Percentiles rank a stretch among this genome's conserved stretches.
Conservation (phyloP, 148 eudicot species). For the Spergularia bocconei region DNA sequence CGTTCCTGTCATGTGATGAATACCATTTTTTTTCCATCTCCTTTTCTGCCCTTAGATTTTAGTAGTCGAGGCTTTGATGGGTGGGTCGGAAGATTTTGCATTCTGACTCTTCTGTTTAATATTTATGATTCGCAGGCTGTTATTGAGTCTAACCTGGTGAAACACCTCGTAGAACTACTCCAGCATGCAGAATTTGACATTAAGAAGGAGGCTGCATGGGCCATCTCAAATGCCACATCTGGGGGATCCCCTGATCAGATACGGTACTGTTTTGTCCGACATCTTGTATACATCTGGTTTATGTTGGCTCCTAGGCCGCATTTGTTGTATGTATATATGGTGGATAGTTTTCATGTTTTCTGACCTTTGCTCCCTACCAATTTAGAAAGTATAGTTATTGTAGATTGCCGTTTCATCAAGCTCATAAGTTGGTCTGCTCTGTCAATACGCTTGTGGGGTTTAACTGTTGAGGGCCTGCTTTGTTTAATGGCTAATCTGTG, state of each 20-base stretch:
- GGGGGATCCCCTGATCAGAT: conserved; percentile 78
- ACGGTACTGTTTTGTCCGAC: conserved; percentile 33
- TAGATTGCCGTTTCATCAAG: background rate
- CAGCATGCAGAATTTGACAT: conserved; percentile 74
- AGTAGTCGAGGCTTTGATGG: background rate
- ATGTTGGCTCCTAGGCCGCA: too few species aligned
- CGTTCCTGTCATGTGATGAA: background rate
- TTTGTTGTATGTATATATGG: background rate
- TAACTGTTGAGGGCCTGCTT: background rate
- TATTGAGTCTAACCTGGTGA: conserved; percentile 53
- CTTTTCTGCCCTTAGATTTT: background rate
- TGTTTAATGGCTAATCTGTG: background rate
- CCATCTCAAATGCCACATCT: conserved; percentile 79
- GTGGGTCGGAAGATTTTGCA: background rate
- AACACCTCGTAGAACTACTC: conserved; percentile 63
- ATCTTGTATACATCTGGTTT: background rate
- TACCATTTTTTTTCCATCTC: background rate
- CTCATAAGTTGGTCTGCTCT: background rate
- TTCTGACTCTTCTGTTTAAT: background rate
- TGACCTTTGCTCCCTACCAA: background rate
- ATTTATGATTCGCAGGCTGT: conserved; percentile 48
- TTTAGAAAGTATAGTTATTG: background rate
- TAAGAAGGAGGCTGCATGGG: conserved; percentile 90
- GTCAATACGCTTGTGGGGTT: background rate
- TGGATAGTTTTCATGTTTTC: background rate